phyloP scores from a whole-genome alignment of 2,329 filamentous ascomycete species.

The Trichoderma asperellum region DNA sequence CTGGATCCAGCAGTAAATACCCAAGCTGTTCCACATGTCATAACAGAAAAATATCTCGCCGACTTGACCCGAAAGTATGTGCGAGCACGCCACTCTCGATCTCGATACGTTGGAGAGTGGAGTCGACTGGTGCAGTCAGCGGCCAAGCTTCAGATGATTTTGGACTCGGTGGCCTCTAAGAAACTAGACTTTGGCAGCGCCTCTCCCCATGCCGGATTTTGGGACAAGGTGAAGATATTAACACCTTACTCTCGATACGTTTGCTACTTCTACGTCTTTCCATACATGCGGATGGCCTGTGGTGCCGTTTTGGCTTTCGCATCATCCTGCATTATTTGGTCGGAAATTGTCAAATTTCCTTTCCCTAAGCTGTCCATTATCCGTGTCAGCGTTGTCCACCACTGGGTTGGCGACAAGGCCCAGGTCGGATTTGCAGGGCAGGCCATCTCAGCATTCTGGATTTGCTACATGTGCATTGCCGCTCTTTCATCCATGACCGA shows the following conservation, averaged over 20 bases:
- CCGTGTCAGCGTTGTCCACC: conserved; percentile 70
- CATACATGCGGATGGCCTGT: conserved; percentile 65
- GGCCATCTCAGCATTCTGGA: conserved; percentile 81
- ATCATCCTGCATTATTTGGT: conserved; percentile 87
- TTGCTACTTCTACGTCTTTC: conserved; percentile 73
- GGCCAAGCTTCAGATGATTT: conserved; percentile 73
- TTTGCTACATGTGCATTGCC: conserved; percentile 93
- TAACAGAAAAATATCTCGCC: conserved; percentile 91
- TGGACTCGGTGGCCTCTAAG: conserved; percentile 81
- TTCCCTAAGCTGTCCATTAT: conserved; percentile 75
- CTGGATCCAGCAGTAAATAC: conserved; percentile 49
- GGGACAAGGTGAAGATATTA: conserved; percentile 63
- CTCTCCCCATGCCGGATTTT: conserved; percentile 58
- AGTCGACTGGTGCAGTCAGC: conserved; percentile 75
- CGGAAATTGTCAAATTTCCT: conserved; percentile 85
- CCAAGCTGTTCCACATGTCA: conserved; percentile 70
- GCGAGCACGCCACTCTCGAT: conserved; percentile 79
- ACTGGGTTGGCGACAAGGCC: conserved; percentile 70
- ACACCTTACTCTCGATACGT: conserved; percentile 84
- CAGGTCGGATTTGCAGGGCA: conserved; percentile 87
- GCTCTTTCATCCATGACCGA: conserved; percentile 87
- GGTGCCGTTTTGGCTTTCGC: conserved; percentile 73
- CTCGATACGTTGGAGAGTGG: conserved; percentile 86
- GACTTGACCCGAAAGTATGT: conserved; percentile 82
- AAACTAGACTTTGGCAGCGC: conserved; percentile 73